Conservation (phyloP, 257 asterid species). For the Hygrophila difformis region DNA sequence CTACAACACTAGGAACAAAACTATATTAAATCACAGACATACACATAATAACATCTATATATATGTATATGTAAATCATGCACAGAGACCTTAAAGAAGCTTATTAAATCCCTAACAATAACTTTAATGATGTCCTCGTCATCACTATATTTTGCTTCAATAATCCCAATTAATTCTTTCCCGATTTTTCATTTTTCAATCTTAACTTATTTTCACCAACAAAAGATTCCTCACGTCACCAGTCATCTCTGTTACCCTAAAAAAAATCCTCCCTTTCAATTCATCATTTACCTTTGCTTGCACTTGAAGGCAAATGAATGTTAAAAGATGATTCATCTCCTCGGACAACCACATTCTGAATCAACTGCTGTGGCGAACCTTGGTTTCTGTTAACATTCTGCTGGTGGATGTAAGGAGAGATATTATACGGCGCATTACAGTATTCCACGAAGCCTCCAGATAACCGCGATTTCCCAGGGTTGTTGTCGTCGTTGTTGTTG, state of each 20-base stretch:
- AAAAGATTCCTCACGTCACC: background rate
- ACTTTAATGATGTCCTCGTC: too few species aligned
- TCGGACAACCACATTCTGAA: conserved; percentile 39
- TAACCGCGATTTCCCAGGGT: too few species aligned
- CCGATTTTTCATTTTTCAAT: background rate
- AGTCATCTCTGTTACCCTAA: background rate
- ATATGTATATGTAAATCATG: too few species aligned
- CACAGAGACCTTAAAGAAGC: too few species aligned
- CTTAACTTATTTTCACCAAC: background rate
- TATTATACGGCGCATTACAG: conserved; percentile 28
- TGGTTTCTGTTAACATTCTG: conserved; percentile 25
- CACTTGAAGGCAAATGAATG: conserved; percentile 48
- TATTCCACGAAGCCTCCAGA: conserved; percentile 31
- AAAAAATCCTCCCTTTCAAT: conserved; percentile 6
- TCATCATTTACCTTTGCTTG: conserved; percentile 53
- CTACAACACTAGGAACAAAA: too few species aligned
- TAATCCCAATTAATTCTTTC: background rate
- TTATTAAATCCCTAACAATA: too few species aligned
- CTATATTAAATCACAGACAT: too few species aligned
- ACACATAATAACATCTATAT: too few species aligned
- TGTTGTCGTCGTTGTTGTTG: too few species aligned
- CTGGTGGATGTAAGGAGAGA: conserved; percentile 17
- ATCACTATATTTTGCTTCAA: too few species aligned
- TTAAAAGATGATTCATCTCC: conserved; percentile 63
- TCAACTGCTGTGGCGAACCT: conserved; percentile 25